Base-by-base conservation (phyloP, 2,329 filamentous ascomycete species). In the Hypoxylon rubiginosum region DNA sequence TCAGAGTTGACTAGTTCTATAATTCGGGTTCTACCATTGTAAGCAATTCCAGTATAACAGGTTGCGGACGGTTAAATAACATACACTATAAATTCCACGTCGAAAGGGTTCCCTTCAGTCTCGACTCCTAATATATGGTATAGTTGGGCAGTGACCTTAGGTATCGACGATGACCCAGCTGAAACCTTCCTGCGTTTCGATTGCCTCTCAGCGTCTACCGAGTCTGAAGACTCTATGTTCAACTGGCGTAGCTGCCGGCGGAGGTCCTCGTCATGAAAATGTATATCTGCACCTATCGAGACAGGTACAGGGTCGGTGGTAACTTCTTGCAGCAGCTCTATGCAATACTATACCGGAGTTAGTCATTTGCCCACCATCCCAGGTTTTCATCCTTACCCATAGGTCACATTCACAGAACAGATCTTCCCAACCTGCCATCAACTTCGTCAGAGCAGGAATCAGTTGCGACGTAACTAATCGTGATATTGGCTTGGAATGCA, bases 1-100 rank as follows among this genome's bases (percentile, higher is more conserved):
- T 83, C 79, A 7, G 78, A 63, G 63, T 88, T 85, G n/a, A 81
- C 70, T 4, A 88, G 76, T 13, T 77, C 73, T 11, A 81, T 71
- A 72, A 89, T 89, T 21, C 74, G 70, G 24, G 73, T 70, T 36
- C 81, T 84, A 21, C 11, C 74, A 63, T 73, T 62, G 61, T 82
- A 81, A 73, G 64, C 50, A 66, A 60, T 53, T 56, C 17, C 56
- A 45, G 68, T 52, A 64, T 69, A 50, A 57, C 48, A 11, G 52
- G 28, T 39, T 19, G 51, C n/a, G 34, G 13, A 30, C n/a, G 45
- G 19, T 8, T 21, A 10, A 49, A 26, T 41, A 51, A 82, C 85
- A 76, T 79, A 90, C 88, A 81, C 73, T 36, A 86, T 78, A 13
- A 81, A 61, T 48, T 78, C 77, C 28, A 82, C 72, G 6, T 76